Conservation (phyloP, 768 basidiomycete genomes). For the Dacryopinax spathularia region DNA sequence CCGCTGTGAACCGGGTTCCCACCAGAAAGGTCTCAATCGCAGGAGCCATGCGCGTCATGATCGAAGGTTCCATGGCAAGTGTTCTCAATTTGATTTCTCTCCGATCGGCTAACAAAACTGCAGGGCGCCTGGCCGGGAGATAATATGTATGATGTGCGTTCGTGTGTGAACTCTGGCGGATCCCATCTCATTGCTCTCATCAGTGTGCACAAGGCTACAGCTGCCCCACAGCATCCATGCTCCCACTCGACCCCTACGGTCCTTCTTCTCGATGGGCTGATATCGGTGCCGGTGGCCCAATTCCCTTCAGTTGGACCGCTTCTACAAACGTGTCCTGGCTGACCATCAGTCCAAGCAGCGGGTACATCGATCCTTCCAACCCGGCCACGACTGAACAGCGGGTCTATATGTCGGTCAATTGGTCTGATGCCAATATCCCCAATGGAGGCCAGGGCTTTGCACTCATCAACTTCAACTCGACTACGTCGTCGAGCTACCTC, state of each 20-base stretch:
- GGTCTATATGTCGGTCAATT: constrained; percentile 44
- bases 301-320: constrained; percentile 41
- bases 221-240: constrained; percentile 24
- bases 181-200: neutral
- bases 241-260: constrained; percentile 41
- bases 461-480: neutral
- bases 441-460: neutral
- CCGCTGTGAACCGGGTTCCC: constrained; percentile 37
- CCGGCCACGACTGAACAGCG: constrained; percentile 32
- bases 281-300: constrained; percentile 45
- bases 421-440: constrained; percentile 21
- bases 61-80: constrained; percentile 43
- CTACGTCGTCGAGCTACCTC: neutral
- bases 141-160: neutral
- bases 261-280: constrained; percentile 43
- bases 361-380: constrained; percentile 33
- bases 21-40: constrained; percentile 41
- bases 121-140: neutral
- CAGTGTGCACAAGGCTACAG: neutral
- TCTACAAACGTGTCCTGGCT: constrained; percentile 41
- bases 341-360: constrained; percentile 32
- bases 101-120: neutral
- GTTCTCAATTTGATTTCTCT: neutral
- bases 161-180: neutral
- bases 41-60: constrained; percentile 47